Evolutionary conservation across 345 rosid species (phyloP), one percentile per base, ranked within the genome.

Genomic region (Combretum micranthum): DNA sequence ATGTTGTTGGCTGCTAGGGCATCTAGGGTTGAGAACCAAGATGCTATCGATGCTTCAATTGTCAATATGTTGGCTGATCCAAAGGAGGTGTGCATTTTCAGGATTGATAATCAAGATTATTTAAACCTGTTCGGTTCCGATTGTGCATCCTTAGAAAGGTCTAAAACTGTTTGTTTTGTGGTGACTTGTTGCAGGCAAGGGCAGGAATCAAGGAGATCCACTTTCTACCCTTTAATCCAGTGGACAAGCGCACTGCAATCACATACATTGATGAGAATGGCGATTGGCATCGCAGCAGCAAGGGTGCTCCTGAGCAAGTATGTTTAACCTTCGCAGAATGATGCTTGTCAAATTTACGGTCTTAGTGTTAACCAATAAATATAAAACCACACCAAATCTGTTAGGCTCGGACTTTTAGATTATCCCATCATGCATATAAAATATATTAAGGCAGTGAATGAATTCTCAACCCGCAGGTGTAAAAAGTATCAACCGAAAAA

Each of bases 221-320:
- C 74, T 92, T 92, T 89, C 59, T 92, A 19, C 97, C 98, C 17
- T 92, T 92, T 75, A 92, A 92, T 63, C 97, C 97, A 0, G 97
- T 92, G 22, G 97, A 83, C 1, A 92, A 92, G 74, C 89, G 94
- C 54, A 92, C 98, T 19, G 98, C 98, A 2, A 92, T 88, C 42
- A 89, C 99, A 46, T 92, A 88, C 70, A 60, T 72, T 13, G 94
- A 88, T 47, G 55, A 56, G 69, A 64, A 72, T 6, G 97, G 85
- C 8, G 76, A 86, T 50, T 93, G 97, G 99, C 80, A 80, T 59
- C 72, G 96, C 43, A 55, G 80, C 50, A 93, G 99, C 73, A 93
- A 93, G 73, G 97, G 97, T 52, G 94, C 99, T 50, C 97, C 97
- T 0, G 99, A 93, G 73, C 97, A 93, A 62, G 97, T 86, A 64